These are phyloP conservation scores for Teratosphaeria viscida DNA, from an alignment of 2,329 filamentous ascomycete species.

Conservation along the genomic window DNA sequence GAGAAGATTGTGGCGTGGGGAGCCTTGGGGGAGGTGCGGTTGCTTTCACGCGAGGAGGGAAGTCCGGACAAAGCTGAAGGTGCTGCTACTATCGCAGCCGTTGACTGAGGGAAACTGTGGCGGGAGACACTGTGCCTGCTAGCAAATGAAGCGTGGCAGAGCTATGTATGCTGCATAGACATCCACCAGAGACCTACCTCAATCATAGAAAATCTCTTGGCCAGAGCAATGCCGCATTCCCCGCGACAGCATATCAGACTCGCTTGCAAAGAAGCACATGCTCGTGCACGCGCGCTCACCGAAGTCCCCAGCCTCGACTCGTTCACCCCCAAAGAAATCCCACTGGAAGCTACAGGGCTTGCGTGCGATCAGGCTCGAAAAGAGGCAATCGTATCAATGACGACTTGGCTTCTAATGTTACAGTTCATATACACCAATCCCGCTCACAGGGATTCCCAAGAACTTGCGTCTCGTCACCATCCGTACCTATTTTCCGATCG, in stretches of 20 bases:
- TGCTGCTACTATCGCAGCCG: background rate
- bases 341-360: too few species aligned
- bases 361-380: background rate
- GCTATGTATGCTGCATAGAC: background rate
- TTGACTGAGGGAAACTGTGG: background rate
- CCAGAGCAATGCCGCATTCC: too few species aligned
- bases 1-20: constrained; percentile 48
- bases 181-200: too few species aligned
- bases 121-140: too few species aligned
- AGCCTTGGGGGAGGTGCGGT: constrained; percentile 58
- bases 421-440: background rate
- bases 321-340: too few species aligned
- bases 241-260: too few species aligned
- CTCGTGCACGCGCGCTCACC: too few species aligned
- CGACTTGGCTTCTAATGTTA: background rate
- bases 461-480: background rate
- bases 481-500: background rate
- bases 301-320: too few species aligned
- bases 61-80: background rate
- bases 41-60: constrained; percentile 26
- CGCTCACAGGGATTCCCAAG: too few species aligned
- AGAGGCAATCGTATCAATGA: background rate
- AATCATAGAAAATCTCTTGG: too few species aligned
- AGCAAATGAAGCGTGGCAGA: background rate
- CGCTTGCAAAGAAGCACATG: too few species aligned